phyloP scores from a whole-genome alignment of 1,284 basidiomycete species.

The Golubevia sp. region DNA sequence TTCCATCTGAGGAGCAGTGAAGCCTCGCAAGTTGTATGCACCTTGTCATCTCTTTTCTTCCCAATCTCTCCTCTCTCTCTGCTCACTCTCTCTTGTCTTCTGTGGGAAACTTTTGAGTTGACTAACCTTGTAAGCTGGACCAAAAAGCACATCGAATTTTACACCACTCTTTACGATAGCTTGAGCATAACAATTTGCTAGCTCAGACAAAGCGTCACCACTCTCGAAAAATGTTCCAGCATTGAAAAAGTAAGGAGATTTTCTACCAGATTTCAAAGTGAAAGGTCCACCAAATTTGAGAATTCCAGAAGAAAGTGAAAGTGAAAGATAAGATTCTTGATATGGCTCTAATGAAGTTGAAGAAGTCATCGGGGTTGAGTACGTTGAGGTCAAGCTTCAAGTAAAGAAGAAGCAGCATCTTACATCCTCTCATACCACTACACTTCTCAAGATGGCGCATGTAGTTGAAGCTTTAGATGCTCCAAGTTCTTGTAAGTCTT shows the following conservation, averaged over 20 bases:
- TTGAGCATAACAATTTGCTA: constrained; percentile 83
- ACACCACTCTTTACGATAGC: constrained; percentile 69
- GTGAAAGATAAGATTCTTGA: constrained; percentile 52
- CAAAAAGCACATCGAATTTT: constrained; percentile 86
- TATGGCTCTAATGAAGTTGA: constrained; percentile 24
- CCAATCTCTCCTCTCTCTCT: too few relatives aligned
- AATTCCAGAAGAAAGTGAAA: constrained; percentile 42
- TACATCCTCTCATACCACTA: not conserved
- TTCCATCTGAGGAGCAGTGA: too few relatives aligned
- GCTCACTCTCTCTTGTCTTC: too few relatives aligned
- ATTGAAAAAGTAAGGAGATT: constrained; percentile 97
- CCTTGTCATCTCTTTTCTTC: too few relatives aligned
- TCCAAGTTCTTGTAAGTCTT: constrained; percentile 10
- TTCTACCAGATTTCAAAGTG: constrained; percentile 79
- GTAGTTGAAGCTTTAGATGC: constrained; percentile 15
- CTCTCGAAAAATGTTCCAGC: constrained; percentile 80
- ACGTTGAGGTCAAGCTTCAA: not conserved
- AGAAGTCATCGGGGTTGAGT: not conserved
- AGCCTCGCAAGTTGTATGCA: too few relatives aligned
- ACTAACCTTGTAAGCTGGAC: constrained; percentile 84
- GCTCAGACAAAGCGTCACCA: constrained; percentile 76
- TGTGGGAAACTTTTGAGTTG: too few relatives aligned
- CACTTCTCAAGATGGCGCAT: constrained; percentile 9
- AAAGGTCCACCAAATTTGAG: constrained; percentile 53
- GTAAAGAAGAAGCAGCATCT: too few relatives aligned